These are phyloP conservation scores for barley (Hordeum vulgare) DNA, from an alignment of 176 grass and related monocot genomes.

Conservation along the genomic window MorexV3_pseudomolecules_assembly NC_058519.1:608873553-608874052, in stretches of 20 bases:
- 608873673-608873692: background rate
- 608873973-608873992: background rate
- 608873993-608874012: background rate
- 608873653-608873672: background rate
- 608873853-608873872: background rate
- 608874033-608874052: background rate
- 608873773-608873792: background rate
- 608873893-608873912: background rate
- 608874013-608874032: background rate
- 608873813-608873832: background rate
- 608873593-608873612: background rate
- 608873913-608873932: background rate
- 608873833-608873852: background rate
- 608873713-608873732: background rate
- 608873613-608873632: background rate
- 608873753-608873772: background rate
- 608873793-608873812: background rate
- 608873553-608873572: background rate
- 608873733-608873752: background rate
- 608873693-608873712: background rate
- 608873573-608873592: background rate
- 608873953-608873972: background rate
- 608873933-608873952: background rate
- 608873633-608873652: background rate
- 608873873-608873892: too few relatives aligned